Evolutionary conservation across 2,329 filamentous ascomycete genomes (phyloP), one percentile per base, ranked within the genome.

Genomic region (Ceratocystis papillata): DNA sequence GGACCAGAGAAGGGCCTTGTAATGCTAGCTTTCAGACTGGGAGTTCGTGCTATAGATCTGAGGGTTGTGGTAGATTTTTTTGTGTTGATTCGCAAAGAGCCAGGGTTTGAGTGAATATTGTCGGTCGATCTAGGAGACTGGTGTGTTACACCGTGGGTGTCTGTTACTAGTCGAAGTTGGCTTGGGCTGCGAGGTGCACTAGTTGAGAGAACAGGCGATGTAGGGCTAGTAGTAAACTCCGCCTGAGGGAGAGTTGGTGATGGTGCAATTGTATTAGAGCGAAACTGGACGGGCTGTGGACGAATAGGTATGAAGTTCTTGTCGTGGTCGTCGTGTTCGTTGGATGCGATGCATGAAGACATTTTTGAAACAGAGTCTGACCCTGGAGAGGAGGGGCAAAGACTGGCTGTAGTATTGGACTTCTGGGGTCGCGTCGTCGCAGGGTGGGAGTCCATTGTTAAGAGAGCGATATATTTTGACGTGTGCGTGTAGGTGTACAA

Each of bases 1-100:
- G 30, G 72, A 33, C 78, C 74, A 53, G 80, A 78, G 44, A 83
- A 76, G 68, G 77, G 77, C 71, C 77, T 79, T 57, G 77, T 74
- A 20, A 84, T 74, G 60, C 79, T 77, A n/a, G 81, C 78, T 71
- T 85, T 85, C 68, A 86, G 74, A 72, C 84, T 87, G 2, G 83
- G 83, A 0, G 83, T 86, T 70, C 83, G 78, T 25, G 81, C 81
- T 20, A 85, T 72, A 5, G 80, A 80, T 60, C 75, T 76, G n/a
- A 83, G 72, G 41, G 76, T 80, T 22, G 80, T 76, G 3, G 74
- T 72, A 0, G 79, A 80, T 8, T 74, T 70, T 68, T 78, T 76
- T 69, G 74, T 76, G 44, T 76, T 75, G 37, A 79, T 70, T 48
- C 69, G 70, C 28, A 70, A 65, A 5, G 65, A 53, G 22, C 30